Base-by-base conservation (phyloP, 345 rosid species). In the Microthlaspi erraticum region DNA sequence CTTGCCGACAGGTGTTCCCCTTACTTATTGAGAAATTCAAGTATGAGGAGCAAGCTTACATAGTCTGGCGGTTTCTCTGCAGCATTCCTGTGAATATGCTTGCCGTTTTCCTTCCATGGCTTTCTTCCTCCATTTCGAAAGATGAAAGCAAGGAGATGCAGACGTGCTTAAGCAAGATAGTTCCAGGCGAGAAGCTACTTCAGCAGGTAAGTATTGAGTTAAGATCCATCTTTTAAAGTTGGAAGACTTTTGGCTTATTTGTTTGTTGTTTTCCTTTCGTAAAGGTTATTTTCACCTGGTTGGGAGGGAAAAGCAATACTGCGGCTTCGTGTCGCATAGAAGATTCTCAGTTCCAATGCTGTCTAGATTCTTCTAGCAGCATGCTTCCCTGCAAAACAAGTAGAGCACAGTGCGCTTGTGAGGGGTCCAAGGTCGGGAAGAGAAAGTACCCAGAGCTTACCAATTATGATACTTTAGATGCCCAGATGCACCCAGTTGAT, bases 1-100 rank as follows among this genome's bases (percentile, higher is more conserved):
- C 33, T 39, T 64, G 26, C 16, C 42, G 53, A 64, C 81, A 90
- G 96, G 96, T 90, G 29, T 87, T 86, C 63, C 96, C 93, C n/a
- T 81, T 90, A 74, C 91, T 90, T 67, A 83, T 86, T 39, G 93
- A 90, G 80, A 88, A 88, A 77, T 90, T 84, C 70, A 83, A 89
- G 62, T 79, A 87, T 53, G 88, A 90, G 64, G 96, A 90, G 85
- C 96, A 90, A 81, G 96, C 96, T 36, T 90, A 83, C 55, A 58
- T 90, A 72, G 96, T 86, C 26, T 90, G 96, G 96, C 87, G 89
- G 81, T 90, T 90, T 83, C 83, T 90, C 61, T 90, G 96, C 82
- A 88, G 96, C 79, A 85, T 90, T 86, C 93, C 96, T 75, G 89
- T 88, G 67, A 85, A 86, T 74, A 90, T 90, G 96, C 89, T 88